Evolutionary conservation across 208 protist genomes (phyloP).

Genomic region (Naegleria gruberi): DNA sequence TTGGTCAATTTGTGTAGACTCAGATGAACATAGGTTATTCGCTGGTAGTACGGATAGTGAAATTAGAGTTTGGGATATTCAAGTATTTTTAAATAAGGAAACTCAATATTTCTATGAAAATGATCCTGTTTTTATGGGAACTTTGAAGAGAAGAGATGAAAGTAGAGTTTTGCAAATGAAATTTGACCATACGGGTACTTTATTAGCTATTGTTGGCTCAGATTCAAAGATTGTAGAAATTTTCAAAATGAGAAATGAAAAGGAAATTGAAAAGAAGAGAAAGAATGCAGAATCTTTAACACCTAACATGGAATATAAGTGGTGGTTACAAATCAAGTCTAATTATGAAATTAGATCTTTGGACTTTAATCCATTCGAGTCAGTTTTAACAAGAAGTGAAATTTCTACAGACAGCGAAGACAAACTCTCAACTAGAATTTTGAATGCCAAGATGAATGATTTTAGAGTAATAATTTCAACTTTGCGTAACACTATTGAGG

Average conservation of each 20-base stretch:
- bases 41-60: neutral
- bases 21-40: neutral
- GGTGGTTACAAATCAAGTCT: neutral
- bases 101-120: neutral
- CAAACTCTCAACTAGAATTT: neutral
- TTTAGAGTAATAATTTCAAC: neutral
- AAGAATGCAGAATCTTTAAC: neutral
- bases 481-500: neutral
- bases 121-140: slow-evolving; percentile 5
- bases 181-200: neutral
- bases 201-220: neutral
- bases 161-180: neutral
- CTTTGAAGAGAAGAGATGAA: neutral
- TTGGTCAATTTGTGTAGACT: neutral
- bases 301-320: neutral
- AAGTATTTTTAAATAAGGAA: neutral
- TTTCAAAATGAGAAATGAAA: slow-evolving; percentile 5
- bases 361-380: neutral
- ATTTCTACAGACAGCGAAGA: too few species aligned
- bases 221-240: slow-evolving; percentile 13
- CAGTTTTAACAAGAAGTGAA: neutral
- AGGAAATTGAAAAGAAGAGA: neutral
- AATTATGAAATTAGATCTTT: neutral
- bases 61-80: slow-evolving; percentile 2
- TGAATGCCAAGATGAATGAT: neutral